Evolutionary conservation across 805 yeast species (phyloP), one percentile per base, ranked within the genome.

Genomic region (Saccharomyces jurei): DNA sequence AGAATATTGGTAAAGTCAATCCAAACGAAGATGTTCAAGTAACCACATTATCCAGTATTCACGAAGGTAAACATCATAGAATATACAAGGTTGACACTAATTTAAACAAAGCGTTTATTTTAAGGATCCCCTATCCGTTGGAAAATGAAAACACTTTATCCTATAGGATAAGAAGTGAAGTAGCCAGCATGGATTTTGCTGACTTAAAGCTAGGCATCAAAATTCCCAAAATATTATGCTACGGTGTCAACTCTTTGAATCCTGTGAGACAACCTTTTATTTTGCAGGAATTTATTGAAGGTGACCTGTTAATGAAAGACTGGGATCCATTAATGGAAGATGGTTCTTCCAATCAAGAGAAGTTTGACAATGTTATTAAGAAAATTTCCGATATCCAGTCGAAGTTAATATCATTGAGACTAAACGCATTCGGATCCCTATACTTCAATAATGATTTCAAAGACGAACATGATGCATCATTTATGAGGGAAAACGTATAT

Each of bases 31-130:
- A 73, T 27, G 67, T 82, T 31, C 70, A 75, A 51, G 76, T 89
- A 60, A 84, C 82, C 63, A 83, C 91, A 50, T 82, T 92, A 67
- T 81, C 88, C 56, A 86, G 95, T 53, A 79, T 89, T 56, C 96
- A 89, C 66, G 98, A 92, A 70, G 99, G 98, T 53, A 89, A 89
- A 72, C 97, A 89, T 68, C 92, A 92, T 73, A 80, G 96, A 67
- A 76, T 92, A 56, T 92, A 91, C 72, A 83, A 86, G 67, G 73
- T 90, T 41, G 80, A 81, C 22, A 74, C 90, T 53, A 80, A 80
- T 58, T 47, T 63, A 10, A 79, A 81, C 51, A 84, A 81, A 60
- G 73, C 79, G 9, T 83, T 86, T 60, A 80, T 88, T 29, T 77
- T 94, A 69, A 81, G 99, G 69, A 80, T 94, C 52, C 99, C 98